Base-by-base conservation (phyloP, 352 stramenopile species). In the Blastocystis sp. region DNA sequence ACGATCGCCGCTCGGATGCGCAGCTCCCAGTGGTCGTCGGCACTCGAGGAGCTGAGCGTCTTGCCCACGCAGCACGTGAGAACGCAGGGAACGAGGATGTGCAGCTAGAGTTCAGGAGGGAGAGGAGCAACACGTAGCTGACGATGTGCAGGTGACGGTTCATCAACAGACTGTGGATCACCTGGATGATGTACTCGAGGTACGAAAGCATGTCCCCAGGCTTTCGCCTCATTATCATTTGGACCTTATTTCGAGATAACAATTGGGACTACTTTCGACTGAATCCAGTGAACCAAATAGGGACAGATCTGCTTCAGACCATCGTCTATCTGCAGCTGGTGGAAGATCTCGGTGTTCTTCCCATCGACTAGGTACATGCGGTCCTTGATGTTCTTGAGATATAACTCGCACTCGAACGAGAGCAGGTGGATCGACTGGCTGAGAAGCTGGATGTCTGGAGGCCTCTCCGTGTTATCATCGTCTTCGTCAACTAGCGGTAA, bases 211-310 rank as follows among this genome's bases (percentile, higher is more conserved):
- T 80, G 20, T 23, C 13, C 5, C 45, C 70, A 7, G 70, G 70
- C 43, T 80, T 80, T 41, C 18, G 45, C n/a, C 7, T 26, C 45
- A 80, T 43, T 45, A 64, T 80, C 41, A 26, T 43, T 41, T 80
- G 70, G n/a, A 34, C 45, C 70, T 80, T 45, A 20, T 61, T 26
- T 29, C 41, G 15, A n/a, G 39, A 37, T 8, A 62, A 43, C 3
- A 62, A 29, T 9, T 11, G 0, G 15, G 50, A n/a, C 15, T 29
- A 80, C 70, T 34, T 62, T 47, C 18, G n/a, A 61, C n/a, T 80
- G 70, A 62, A 80, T 63, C 70, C 70, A 80, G n/a, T 80, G 15
- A 4, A 80, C 70, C 41, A 80, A 41, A 80, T 80, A 80, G 4
- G 70, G 70, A 7, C 45, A 54, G 20, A 80, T 80, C n/a, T 80